Evolutionary conservation across 345 rosid species (phyloP), one percentile per base, ranked within the genome.

Genomic region (Linum lewisii): DNA sequence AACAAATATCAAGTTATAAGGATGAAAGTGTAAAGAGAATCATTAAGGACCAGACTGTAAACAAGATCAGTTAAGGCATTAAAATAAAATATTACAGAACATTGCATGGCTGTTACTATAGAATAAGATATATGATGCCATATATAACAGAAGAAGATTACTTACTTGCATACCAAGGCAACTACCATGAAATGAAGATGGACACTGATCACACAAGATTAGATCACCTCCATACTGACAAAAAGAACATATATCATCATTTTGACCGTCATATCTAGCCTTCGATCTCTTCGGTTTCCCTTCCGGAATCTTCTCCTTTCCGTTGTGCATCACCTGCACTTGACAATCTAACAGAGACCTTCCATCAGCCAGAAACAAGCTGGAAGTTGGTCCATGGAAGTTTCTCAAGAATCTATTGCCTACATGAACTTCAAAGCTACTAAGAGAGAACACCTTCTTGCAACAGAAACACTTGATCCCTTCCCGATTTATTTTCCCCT

Each of bases 141-240:
- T n/a, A 61, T 14, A 29, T 2, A 38, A 29, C 5, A 3, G 34
- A 29, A 29, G 38, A 34, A 5, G 18, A 52, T 19, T 6, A 63
- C 62, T 53, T 53, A 72, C 75, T 67, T 83, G 60, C 71, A 92
- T 66, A 65, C 83, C 87, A 16, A 92, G 80, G 75, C 96, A 92
- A 58, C 59, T 64, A 68, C 59, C 63, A 71, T 88, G 98, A 70
- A 80, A 92, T 51, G 96, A 75, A 20, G 98, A 77, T 63, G 95
- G 98, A 59, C 98, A 88, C 51, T 67, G 74, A 63, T 88, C 96
- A 60, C 93, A 92, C 52, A 88, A 78, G 52, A 88, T 63, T 51
- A 86, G 75, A 57, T 83, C 77, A 37, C 98, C 95, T 1, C 96
- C 96, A 44, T 80, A 83, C 51, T 79, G 95, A 77, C 98, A 92